phyloP scores from a whole-genome alignment of 164 flowering plant genomes.

The Vitis cinerea region DNA sequence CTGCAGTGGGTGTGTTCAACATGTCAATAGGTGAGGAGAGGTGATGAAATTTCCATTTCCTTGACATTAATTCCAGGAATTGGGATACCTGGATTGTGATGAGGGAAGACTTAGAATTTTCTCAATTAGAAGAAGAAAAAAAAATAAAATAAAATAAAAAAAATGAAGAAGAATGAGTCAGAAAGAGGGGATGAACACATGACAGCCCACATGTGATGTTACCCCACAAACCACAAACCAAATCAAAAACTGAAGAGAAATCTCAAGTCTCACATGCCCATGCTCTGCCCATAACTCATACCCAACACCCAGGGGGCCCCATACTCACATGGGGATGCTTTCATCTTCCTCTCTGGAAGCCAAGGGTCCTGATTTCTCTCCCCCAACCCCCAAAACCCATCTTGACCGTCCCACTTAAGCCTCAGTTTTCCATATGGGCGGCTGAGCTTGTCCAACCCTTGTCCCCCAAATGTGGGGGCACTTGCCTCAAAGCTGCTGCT shows the following conservation, averaged over 20 bases:
- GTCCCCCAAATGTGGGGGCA: conserved; percentile 49
- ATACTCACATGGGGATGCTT: conserved; percentile 28
- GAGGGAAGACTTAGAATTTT: too few relatives aligned
- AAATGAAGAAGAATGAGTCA: neutral
- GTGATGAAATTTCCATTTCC: too few relatives aligned
- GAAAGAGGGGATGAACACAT: neutral
- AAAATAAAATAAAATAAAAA: neutral
- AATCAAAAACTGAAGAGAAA: neutral
- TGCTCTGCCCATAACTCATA: conserved; percentile 23
- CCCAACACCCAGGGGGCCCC: conserved; percentile 27
- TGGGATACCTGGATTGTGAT: too few relatives aligned
- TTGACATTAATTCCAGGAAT: too few relatives aligned
- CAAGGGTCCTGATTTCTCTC: conserved; percentile 31
- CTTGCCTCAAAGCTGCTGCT: conserved; percentile 42
- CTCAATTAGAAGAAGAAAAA: neutral
- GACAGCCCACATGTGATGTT: conserved; percentile 10
- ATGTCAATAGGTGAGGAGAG: too few relatives aligned
- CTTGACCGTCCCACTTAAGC: conserved; percentile 23
- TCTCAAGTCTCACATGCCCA: conserved; percentile 29
- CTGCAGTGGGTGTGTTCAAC: too few relatives aligned
- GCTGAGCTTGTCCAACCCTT: conserved; percentile 56
- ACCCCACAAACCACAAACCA: conserved; percentile 7
- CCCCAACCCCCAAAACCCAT: conserved; percentile 21
- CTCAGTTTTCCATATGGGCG: conserved; percentile 46
- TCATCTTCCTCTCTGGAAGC: conserved; percentile 6